Evolutionary conservation across 2,329 filamentous ascomycete genomes (phyloP), one percentile per base, ranked within the genome.

Genomic region (Coniochaeta ligniaria): DNA sequence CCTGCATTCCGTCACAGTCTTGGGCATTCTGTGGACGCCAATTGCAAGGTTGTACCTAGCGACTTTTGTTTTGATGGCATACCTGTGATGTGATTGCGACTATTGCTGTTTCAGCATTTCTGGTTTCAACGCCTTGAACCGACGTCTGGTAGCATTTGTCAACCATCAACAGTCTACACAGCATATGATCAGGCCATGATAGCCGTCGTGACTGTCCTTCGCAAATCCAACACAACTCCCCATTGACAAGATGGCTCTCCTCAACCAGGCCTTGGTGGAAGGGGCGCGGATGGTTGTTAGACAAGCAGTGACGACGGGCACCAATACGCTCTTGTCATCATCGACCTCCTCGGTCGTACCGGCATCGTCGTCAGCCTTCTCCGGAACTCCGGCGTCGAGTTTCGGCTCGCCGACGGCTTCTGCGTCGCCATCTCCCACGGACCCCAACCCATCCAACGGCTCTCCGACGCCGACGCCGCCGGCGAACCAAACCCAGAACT

Each of bases 401-500:
- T 12, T 38, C 2, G 33, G 7, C 9, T 6, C 54, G n/a, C 4
- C 54, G 14, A 14, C 54, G 31, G 12, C n/a, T 2, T 20, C 28
- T 24, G 12, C 31, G 11, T 12, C 54, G 20, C 54, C 54, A 24
- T 35, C 54, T 28, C 16, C 28, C 16, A 35, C 54, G 5, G 31
- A 24, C n/a, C 38, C 54, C 7, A 33, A 35, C 16, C 9, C 47
- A 28, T 52, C 47, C 47, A 52, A 52, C 47, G 47, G 54, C 12
- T 24, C 54, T 28, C 35, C 54, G 31, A n/a, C n/a, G n/a, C 8
- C 54, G 38, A 22, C 50, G n/a, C 22, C 14, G 41, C n/a, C 36
- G 2, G 60, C 11, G 24, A 43, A 47, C 28, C 26, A 72, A 31
- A 75, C 76, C 36, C 68, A 72, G 63, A 79, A 79, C 47, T 83